phyloP scores from a whole-genome alignment of 2,329 filamentous ascomycete genomes.

The Pyricularia sp. region DNA sequence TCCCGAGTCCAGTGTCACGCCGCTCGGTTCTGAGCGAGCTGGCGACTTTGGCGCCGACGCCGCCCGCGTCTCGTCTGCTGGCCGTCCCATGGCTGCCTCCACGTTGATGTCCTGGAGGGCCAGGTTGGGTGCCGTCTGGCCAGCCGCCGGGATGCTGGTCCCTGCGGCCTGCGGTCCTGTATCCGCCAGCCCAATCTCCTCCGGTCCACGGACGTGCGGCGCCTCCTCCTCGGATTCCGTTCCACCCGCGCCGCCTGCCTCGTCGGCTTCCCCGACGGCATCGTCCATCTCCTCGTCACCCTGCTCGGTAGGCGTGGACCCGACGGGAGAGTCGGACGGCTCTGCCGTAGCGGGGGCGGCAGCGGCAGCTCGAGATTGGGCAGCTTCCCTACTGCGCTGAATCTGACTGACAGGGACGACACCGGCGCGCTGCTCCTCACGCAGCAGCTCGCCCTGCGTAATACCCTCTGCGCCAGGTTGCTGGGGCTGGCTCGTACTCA shows the following conservation, averaged over 20 bases:
- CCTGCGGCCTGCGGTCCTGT: slow-evolving; percentile 60
- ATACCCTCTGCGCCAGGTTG: slow-evolving; percentile 38
- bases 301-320: neutral
- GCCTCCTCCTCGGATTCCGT: slow-evolving; percentile 39
- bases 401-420: slow-evolving; percentile 62
- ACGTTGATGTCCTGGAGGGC: slow-evolving; percentile 48
- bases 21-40: neutral
- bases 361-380: neutral
- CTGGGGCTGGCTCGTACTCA: neutral
- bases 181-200: slow-evolving; percentile 77
- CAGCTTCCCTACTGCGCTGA: slow-evolving; percentile 19
- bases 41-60: slow-evolving; percentile 8
- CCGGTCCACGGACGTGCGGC: slow-evolving; percentile 77
- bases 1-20: neutral
- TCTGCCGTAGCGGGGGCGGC: slow-evolving; percentile 20
- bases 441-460: slow-evolving; percentile 74
- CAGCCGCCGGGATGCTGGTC: slow-evolving; percentile 27
- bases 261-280: slow-evolving; percentile 9
- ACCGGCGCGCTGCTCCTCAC: slow-evolving; percentile 79
- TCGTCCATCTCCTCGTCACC: slow-evolving; percentile 6
- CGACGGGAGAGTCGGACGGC: slow-evolving; percentile 1
- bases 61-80: slow-evolving; percentile 19
- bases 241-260: slow-evolving; percentile 17
- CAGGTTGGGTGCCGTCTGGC: slow-evolving; percentile 21
- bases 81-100: slow-evolving; percentile 51